Evolutionary conservation across 345 rosid genomes (phyloP).

Genomic region (Rhodamnia argentea): DNA sequence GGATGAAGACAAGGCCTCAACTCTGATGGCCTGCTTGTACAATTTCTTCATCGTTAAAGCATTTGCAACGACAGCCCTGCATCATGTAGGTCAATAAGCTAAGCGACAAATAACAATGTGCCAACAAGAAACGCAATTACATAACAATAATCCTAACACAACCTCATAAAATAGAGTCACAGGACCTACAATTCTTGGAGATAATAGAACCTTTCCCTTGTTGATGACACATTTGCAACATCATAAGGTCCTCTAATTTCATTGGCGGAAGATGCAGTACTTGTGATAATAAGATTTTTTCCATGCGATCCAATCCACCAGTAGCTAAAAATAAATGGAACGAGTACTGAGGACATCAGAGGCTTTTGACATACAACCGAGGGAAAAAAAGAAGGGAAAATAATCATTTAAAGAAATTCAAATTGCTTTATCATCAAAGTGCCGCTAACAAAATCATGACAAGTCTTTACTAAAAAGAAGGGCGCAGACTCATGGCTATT

Average conservation of each 20-base stretch:
- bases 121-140: background rate
- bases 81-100: background rate
- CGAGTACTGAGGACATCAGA: background rate
- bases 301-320: constrained; percentile 83
- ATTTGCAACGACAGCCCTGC: constrained; percentile 50
- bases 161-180: background rate
- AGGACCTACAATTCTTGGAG: constrained; percentile 81
- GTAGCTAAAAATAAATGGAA: constrained; percentile 26
- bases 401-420: no score
- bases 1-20: constrained; percentile 36
- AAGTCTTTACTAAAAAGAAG: no score
- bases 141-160: background rate
- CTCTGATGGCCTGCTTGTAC: constrained; percentile 60
- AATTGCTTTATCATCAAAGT: no score
- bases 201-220: constrained; percentile 63
- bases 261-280: constrained; percentile 48
- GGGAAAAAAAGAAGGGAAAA: background rate
- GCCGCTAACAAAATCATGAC: no score
- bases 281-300: constrained; percentile 60
- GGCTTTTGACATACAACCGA: background rate
- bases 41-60: constrained; percentile 64
- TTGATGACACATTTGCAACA: constrained; percentile 63
- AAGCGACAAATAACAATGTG: background rate
- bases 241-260: constrained; percentile 76
- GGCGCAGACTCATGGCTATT: no score